Evolutionary conservation across 2,329 filamentous ascomycete genomes (phyloP), one percentile per base, ranked within the genome.

Genomic region (Zasmidium angulare): DNA sequence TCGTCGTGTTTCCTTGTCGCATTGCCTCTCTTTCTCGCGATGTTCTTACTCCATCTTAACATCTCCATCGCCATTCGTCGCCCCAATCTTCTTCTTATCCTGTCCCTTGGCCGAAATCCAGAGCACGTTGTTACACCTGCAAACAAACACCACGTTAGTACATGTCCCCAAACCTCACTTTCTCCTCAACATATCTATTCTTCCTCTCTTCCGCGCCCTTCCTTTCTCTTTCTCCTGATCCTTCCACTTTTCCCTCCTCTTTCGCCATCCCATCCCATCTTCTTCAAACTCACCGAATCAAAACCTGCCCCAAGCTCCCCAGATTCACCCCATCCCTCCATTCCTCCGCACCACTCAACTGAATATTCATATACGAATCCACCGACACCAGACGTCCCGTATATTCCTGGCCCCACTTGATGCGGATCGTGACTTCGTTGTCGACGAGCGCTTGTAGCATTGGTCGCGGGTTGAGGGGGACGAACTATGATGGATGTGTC

Each of bases 381-480:
- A 96, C 90, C 70, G 89, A 93, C 73, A 96, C 90, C 63, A 99
- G 86, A 66, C 86, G 86, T 75, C 95, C 95, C 77, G 93, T 96
- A 85, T 99, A 99, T 77, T 99, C 95, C 78, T 97, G 89, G 69
- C 91, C 92, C 95, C 95, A 99, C 84, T 99, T 99, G 66, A 99
- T 85, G 70, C 93, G 91, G 65, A 99, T 89, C 64, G 93, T 83
- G 72, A 99, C 88, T 72, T 93, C 86, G 76, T 96, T 90, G 81
- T 96, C 90, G 78, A 99, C 89, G 87, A 97, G 87, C 74, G 88
- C 88, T 81, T 97, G 92, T 75, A 99, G 89, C 84, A 97, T 92
- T 47, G 95, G 95, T 77, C 93, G 91, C 74, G 95, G 95, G 84
- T 99, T 99, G 73, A 98, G 83, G 65, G 95, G 95, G 76, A 96